These are phyloP conservation scores for Fusarium torulosum DNA, from an alignment of 2,329 filamentous ascomycete genomes.

Conservation along the genomic window DNA sequence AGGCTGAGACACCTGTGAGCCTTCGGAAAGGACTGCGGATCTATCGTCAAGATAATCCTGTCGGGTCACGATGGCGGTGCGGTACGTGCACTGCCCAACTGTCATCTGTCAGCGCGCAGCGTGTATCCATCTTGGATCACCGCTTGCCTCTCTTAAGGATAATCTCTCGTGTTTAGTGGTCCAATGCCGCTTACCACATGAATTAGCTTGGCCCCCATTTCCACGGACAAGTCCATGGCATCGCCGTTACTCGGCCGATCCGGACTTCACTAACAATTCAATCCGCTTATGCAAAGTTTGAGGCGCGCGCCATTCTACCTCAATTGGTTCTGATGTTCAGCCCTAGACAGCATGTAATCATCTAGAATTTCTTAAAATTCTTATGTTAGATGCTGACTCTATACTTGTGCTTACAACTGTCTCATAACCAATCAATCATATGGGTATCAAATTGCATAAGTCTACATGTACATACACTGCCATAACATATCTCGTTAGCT, in stretches of 20 bases:
- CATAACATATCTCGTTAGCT: background rate
- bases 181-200: constrained; percentile 12
- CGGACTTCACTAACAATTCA: constrained; percentile 2
- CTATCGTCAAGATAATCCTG: background rate
- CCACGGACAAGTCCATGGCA: constrained; percentile 7
- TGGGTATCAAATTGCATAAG: constrained; percentile 36
- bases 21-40: constrained; percentile 5
- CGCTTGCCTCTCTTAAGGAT: background rate
- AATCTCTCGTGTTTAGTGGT: constrained; percentile 17
- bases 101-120: constrained; percentile 28
- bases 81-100: constrained; percentile 23
- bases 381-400: background rate
- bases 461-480: constrained; percentile 13
- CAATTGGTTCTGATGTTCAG: constrained; percentile 10
- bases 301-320: constrained; percentile 3
- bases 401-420: background rate
- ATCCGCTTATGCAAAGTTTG: constrained; percentile 1
- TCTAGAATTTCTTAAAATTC: background rate
- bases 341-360: background rate
- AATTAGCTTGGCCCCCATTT: constrained; percentile 5
- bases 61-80: background rate
- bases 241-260: constrained; percentile 22
- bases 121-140: constrained; percentile 24
- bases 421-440: constrained; percentile 2
- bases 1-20: constrained; percentile 17